Base-by-base conservation (phyloP, 2,329 filamentous ascomycete species). In the Fusarium anguioides region DNA sequence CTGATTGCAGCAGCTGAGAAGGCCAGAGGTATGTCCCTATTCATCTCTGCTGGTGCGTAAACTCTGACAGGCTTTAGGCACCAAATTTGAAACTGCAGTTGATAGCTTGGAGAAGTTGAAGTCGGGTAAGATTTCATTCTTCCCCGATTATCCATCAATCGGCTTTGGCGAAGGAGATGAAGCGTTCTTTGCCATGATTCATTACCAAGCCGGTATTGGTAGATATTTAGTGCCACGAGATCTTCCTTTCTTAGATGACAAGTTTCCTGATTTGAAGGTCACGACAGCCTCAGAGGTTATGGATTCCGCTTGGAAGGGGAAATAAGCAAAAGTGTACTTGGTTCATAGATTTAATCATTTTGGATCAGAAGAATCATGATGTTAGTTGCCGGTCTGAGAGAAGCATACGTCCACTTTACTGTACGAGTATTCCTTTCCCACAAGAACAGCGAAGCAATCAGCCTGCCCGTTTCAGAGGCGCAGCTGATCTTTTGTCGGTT, bases 121-220 rank as follows among this genome's bases (percentile, higher is more conserved):
- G 15, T 69, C 68, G 0, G 71, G 72, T 1, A 66, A 52, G 8
- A 74, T 74, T 14, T 74, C 72, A 2, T 72, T 72, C 36, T 60
- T 53, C 5, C 35, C 51, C 1, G 53, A 72, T 4, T 74, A 65
- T 29, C 72, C 72, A 1, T 14, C 45, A 1, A 70, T 72, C 12
- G 71, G 70, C 0, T 42, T 60, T 4, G 42, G 59, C 3, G 60
- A 54, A 0, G 68, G 64, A 0, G 66, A 68, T 5, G 54, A 72
- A 15, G 58, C 64, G 1, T 71, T 71, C 39, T 71, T 71, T 14
- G 68, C 68, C 1, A 60, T 50, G 46, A 45, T 71, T 36, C 68
- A 71, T 37, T 69, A 71, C 8, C 61, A 58, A 35, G 64, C 61
- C 21, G 68, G 48, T 1, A 44, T 60, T 14, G 68, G 64, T 1